Base-by-base conservation (phyloP, 192 early-diverging fungal species). In the Globomyces pollinis-pini region DNA sequence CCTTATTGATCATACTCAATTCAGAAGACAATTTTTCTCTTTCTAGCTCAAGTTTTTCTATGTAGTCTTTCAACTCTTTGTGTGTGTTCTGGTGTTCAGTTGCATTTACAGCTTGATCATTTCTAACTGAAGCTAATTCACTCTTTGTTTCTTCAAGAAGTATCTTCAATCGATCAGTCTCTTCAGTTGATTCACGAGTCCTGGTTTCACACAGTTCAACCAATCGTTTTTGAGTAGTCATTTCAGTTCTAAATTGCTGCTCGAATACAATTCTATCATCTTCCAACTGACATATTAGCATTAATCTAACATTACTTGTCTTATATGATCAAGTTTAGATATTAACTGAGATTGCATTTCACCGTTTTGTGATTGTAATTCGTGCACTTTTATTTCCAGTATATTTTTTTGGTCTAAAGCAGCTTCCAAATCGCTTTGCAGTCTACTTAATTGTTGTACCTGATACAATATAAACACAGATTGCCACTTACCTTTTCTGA, bases 201-300 rank as follows among this genome's bases (percentile, higher is more conserved):
- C 63, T 63, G 38, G 53, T 38, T 31, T 68, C 36, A 33, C 76
- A 85, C 33, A 86, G 73, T 9, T 70, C 76, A 20, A 75, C 74
- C 28, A 86, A 70, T 45, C 76, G 73, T 49, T 76, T 78, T 61
- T 86, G 87, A 2, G 78, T 72, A 11, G 70, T 74, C 79, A 86
- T 85, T 49, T 88, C 87, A 54, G 64, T 72, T 23, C 74, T 67
- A 68, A 86, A 88, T 53, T 79, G 70, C 49, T 78, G 74, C 38
- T 85, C 77, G 6, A 71, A 53, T 6, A 50, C 53, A 26, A 72
- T 58, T 6, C 67, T 29, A 12, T 55, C 54, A 33, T 59, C 50
- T 50, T 68, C 59, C 5, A 67, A 59, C 30, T 73, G 72, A 20
- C 74, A 56, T 0, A 71, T 44, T 28, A n/a, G n/a, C n/a, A n/a